These are phyloP conservation scores for Gleditsia sinensis DNA, from an alignment of 306 rosid genomes.

Conservation along the genomic window DNA sequence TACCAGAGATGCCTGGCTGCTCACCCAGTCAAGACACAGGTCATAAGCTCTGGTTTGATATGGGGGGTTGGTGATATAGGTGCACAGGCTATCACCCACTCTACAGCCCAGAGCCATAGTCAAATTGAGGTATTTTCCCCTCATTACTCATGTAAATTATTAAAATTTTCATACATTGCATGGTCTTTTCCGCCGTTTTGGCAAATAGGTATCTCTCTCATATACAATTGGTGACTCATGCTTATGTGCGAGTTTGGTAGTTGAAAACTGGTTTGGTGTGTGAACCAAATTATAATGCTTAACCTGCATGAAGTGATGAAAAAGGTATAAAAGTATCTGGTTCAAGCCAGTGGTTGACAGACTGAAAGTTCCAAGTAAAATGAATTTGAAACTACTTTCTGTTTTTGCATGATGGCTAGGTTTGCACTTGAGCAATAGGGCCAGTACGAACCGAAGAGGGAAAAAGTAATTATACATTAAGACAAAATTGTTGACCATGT, in stretches of 20 bases:
- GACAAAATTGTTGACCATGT: not conserved
- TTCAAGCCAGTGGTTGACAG: not conserved
- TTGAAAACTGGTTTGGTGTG: slow-evolving; percentile 10
- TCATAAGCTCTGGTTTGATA: slow-evolving; percentile 60
- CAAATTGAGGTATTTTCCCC: slow-evolving; percentile 28
- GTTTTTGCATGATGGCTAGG: not conserved
- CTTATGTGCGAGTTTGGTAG: slow-evolving; percentile 1
- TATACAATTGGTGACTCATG: slow-evolving; percentile 18
- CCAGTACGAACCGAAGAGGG: not conserved
- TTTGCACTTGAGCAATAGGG: slow-evolving; percentile 6
- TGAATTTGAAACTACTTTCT: not conserved
- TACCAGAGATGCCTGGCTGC: slow-evolving; percentile 54
- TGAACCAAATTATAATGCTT: not conserved
- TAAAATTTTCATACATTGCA: not conserved
- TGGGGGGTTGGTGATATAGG: slow-evolving; percentile 70
- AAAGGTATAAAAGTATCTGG: slow-evolving; percentile 6
- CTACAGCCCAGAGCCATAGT: slow-evolving; percentile 29
- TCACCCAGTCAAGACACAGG: slow-evolving; percentile 67
- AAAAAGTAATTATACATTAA: not conserved
- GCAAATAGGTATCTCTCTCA: slow-evolving; percentile 8
- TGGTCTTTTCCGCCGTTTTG: slow-evolving; percentile 1
- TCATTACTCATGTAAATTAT: not conserved
- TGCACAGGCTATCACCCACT: slow-evolving; percentile 57
- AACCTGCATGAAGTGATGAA: not conserved
- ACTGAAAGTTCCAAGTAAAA: not conserved